phyloP scores from a whole-genome alignment of 2,329 filamentous ascomycete species.

The Aspergillus oerlinghausenensis region DNA sequence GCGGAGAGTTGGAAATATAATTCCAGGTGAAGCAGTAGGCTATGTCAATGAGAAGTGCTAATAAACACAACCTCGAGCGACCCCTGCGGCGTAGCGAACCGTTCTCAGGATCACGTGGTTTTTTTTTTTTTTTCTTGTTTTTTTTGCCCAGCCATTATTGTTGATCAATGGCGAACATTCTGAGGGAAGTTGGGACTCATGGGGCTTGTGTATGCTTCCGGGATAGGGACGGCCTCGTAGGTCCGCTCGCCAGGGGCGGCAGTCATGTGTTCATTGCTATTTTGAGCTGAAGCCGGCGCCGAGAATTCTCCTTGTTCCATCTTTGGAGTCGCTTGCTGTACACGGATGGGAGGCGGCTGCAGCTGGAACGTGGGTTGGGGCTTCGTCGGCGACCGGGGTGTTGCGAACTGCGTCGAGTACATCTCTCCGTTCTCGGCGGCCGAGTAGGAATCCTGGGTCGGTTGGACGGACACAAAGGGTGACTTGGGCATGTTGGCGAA shows the following conservation, averaged over 20 bases:
- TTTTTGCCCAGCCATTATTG: neutral
- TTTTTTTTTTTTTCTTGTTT: slow-evolving; percentile 6
- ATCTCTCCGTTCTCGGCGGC: slow-evolving; percentile 52
- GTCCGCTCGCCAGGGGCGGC: slow-evolving; percentile 74
- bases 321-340: slow-evolving; percentile 73
- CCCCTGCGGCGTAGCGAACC: neutral
- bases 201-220: slow-evolving; percentile 67
- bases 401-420: slow-evolving; percentile 48
- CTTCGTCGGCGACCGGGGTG: slow-evolving; percentile 60
- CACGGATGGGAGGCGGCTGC: slow-evolving; percentile 75
- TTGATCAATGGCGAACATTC: slow-evolving; percentile 17
- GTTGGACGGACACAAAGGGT: slow-evolving; percentile 35
- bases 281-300: slow-evolving; percentile 41
- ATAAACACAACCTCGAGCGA: neutral
- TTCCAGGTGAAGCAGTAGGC: neutral
- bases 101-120: neutral
- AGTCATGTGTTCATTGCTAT: slow-evolving; percentile 59
- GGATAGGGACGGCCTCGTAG: slow-evolving; percentile 84
- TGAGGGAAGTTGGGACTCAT: slow-evolving; percentile 40
- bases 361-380: slow-evolving; percentile 69
- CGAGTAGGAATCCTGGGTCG: slow-evolving; percentile 42
- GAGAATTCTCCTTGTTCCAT: slow-evolving; percentile 60
- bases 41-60: neutral
- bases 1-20: neutral
- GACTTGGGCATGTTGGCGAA: slow-evolving; percentile 66